Percentiles rank a stretch among this genome's conserved stretches.
phyloP scores from a whole-genome alignment of 2,329 filamentous ascomycete genomes.

The Colletotrichum chlorophyti region DNA sequence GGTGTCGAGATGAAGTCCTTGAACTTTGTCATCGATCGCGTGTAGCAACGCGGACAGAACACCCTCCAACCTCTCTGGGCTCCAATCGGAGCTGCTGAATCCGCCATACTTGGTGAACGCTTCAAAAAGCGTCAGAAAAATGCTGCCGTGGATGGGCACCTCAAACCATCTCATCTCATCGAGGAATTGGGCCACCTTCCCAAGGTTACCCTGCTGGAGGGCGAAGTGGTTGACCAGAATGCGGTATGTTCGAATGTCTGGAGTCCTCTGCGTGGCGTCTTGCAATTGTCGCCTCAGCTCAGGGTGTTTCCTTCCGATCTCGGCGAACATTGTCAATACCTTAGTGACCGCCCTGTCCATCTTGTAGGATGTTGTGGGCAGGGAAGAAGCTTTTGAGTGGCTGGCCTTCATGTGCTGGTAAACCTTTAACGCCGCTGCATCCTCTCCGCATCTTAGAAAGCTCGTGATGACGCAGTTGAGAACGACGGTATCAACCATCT shows the following conservation, averaged over 20 bases:
- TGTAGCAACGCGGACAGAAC: slow-evolving; percentile 71
- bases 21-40: slow-evolving; percentile 54
- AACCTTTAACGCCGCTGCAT: slow-evolving; percentile 77
- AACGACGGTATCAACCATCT: slow-evolving; percentile 86
- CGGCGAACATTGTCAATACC: slow-evolving; percentile 64
- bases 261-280: slow-evolving; percentile 68
- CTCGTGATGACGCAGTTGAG: slow-evolving; percentile 87
- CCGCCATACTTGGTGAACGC: slow-evolving; percentile 81
- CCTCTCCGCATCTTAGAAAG: slow-evolving; percentile 78
- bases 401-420: slow-evolving; percentile 83
- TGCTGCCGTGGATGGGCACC: slow-evolving; percentile 74
- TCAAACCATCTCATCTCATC: slow-evolving; percentile 79
- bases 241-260: slow-evolving; percentile 80
- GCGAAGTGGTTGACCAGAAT: slow-evolving; percentile 81
- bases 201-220: slow-evolving; percentile 71
- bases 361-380: slow-evolving; percentile 54
- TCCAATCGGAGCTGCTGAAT: slow-evolving; percentile 72
- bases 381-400: slow-evolving; percentile 46
- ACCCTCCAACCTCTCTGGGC: slow-evolving; percentile 67
- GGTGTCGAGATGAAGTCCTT: slow-evolving; percentile 58
- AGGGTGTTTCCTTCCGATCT: slow-evolving; percentile 60
- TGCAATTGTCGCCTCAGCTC: slow-evolving; percentile 63
- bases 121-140: slow-evolving; percentile 83
- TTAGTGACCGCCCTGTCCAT: slow-evolving; percentile 58
- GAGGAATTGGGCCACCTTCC: slow-evolving; percentile 73